These are phyloP conservation scores for Metschnikowia shivogae DNA, from an alignment of 805 yeast genomes.

Conservation along the genomic window DNA sequence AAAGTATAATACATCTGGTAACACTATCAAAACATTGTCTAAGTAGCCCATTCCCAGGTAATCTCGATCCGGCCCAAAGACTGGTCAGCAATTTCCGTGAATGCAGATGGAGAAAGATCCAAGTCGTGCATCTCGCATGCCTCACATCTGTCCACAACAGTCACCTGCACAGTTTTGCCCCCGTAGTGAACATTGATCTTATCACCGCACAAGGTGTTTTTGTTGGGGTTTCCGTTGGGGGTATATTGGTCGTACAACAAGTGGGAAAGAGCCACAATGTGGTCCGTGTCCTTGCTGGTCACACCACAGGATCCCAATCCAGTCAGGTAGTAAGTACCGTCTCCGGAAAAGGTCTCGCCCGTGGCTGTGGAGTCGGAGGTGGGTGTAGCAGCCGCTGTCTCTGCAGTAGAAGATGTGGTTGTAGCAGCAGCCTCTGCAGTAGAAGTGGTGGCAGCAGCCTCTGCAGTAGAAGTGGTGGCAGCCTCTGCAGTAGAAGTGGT, in stretches of 20 bases:
- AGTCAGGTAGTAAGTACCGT: constrained; percentile 48
- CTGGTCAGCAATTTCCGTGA: constrained; percentile 46
- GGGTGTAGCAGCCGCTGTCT: constrained; percentile 2
- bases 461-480: background rate
- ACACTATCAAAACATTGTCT: background rate
- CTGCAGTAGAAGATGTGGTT: background rate
- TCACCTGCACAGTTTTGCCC: constrained; percentile 52
- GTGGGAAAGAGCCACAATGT: constrained; percentile 50
- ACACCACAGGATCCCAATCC: constrained; percentile 56
- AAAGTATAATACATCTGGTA: background rate
- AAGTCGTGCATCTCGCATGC: constrained; percentile 49
- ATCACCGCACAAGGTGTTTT: constrained; percentile 51
- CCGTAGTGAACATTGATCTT: constrained; percentile 43
- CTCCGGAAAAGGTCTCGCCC: constrained; percentile 27
- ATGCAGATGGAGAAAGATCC: constrained; percentile 62
- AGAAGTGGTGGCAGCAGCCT: background rate
- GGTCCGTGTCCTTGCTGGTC: constrained; percentile 42
- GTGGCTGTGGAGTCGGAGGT: constrained; percentile 13
- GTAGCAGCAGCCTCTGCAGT: background rate
- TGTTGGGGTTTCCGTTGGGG: constrained; percentile 36
- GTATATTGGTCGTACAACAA: constrained; percentile 34
- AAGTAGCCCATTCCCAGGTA: constrained; percentile 42
- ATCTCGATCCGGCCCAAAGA: constrained; percentile 51
- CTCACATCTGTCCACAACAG: constrained; percentile 54
- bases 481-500: background rate